Conservation (phyloP, 192 early-diverging fungal genomes). For the Glomus cerebriforme region DNA sequence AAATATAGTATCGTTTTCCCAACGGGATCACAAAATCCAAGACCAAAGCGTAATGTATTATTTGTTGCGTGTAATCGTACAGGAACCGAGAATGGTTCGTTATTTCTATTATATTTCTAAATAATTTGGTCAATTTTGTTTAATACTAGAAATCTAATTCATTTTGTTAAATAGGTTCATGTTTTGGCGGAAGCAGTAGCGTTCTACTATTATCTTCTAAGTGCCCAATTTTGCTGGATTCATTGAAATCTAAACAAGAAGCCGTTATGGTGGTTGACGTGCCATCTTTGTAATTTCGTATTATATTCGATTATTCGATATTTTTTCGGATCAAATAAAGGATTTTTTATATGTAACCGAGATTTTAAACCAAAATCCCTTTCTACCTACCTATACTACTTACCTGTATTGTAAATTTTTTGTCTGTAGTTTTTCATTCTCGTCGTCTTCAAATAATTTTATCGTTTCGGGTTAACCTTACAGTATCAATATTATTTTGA, state of each 20-base stretch:
- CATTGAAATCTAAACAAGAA: background rate
- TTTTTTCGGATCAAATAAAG: background rate
- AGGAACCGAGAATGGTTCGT: conserved; percentile 22
- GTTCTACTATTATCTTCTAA: background rate
- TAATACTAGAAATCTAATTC: background rate
- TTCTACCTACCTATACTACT: background rate
- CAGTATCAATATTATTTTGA: too few relatives aligned
- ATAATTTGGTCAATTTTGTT: background rate
- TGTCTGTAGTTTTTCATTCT: background rate
- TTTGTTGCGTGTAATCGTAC: conserved; percentile 26
- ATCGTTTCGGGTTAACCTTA: background rate
- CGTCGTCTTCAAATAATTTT: background rate
- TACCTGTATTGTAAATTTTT: background rate
- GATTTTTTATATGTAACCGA: background rate
- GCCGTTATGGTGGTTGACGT: conserved; percentile 4
- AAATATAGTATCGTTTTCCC: too few relatives aligned
- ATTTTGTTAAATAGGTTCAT: background rate
- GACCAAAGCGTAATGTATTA: background rate
- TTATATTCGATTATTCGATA: background rate
- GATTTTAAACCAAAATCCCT: too few relatives aligned
- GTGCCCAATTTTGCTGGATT: background rate
- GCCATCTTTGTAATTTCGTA: background rate
- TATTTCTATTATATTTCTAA: background rate
- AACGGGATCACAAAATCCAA: background rate
- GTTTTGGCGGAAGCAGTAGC: conserved; percentile 13